These are phyloP conservation scores for Neurospora sp. DNA, from an alignment of 495 filamentous ascomycete genomes.

Conservation along the genomic window DNA sequence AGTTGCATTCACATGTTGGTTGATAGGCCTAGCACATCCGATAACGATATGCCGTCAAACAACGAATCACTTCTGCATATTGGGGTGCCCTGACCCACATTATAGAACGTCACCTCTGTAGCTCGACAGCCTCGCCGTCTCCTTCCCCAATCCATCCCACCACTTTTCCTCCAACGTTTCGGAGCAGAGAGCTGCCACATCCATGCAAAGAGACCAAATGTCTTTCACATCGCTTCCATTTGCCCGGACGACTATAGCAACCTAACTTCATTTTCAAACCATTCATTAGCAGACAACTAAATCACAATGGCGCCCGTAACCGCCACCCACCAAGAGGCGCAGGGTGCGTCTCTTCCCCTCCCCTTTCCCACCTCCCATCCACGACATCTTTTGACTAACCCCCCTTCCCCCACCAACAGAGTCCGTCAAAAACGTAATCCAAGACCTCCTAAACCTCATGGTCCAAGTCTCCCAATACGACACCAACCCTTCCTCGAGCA, in stretches of 20 bases:
- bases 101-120: neutral
- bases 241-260: neutral
- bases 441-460: constrained; percentile 76
- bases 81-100: neutral
- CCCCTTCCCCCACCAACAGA: constrained; percentile 22
- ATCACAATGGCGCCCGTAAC: constrained; percentile 38
- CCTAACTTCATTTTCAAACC: neutral
- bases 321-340: constrained; percentile 33
- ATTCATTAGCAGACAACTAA: neutral
- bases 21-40: neutral
- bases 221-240: neutral
- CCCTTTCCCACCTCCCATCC: neutral
- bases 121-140: neutral
- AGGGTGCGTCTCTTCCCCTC: constrained; percentile 24
- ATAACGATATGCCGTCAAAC: neutral
- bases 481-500: constrained; percentile 18
- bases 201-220: neutral
- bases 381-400: constrained; percentile 4
- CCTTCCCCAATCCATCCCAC: neutral
- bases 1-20: neutral
- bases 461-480: constrained; percentile 64
- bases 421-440: constrained; percentile 63
- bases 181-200: neutral
- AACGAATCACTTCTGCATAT: neutral
- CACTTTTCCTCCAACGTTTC: neutral